Evolutionary conservation across 140 eudicot species (phyloP).

Genomic region (Anethum foeniculum): DNA sequence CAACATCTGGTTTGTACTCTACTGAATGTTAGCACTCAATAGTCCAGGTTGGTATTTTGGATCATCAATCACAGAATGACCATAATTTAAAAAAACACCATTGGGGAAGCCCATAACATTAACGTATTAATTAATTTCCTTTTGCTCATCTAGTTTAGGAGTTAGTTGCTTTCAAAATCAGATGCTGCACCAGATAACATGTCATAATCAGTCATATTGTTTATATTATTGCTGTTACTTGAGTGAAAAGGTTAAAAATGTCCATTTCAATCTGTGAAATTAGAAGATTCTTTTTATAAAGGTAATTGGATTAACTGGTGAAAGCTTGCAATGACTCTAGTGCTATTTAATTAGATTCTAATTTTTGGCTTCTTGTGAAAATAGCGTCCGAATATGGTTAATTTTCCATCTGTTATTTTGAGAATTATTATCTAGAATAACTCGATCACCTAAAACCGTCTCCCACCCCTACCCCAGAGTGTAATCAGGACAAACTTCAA

Average conservation of each 20-base stretch:
- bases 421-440: background rate
- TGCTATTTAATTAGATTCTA: background rate
- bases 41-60: background rate
- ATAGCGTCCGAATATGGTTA: background rate
- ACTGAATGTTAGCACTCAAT: constrained; percentile 1
- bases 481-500: background rate
- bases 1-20: constrained; percentile 25
- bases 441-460: background rate
- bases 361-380: background rate
- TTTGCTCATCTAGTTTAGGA: background rate
- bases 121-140: background rate
- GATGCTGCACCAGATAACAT: background rate
- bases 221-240: background rate
- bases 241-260: background rate
- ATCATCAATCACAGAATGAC: background rate
- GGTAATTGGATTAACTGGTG: background rate
- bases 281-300: background rate
- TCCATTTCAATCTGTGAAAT: background rate
- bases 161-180: background rate
- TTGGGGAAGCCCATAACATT: background rate
- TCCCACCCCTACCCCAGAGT: background rate
- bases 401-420: background rate
- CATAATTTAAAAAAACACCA: background rate
- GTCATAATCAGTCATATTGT: background rate
- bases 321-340: background rate